These are phyloP conservation scores for Cercospora citrullina DNA, from an alignment of 2,329 filamentous ascomycete species.

Conservation along the genomic window DNA sequence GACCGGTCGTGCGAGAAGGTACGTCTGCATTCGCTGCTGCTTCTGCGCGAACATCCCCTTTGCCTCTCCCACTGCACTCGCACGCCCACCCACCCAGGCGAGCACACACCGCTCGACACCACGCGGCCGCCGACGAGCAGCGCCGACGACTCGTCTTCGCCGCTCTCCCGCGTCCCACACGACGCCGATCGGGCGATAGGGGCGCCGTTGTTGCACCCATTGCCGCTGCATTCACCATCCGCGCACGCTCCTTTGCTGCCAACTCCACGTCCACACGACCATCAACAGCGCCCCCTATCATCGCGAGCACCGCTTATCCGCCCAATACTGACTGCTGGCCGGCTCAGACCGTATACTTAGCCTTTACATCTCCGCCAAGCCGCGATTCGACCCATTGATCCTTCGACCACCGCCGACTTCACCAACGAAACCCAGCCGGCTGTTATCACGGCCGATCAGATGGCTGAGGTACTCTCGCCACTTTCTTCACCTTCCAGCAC, in stretches of 20 bases:
- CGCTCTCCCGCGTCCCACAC: slow-evolving; percentile 3
- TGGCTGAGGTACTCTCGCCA: slow-evolving; percentile 51
- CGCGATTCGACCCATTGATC: slow-evolving; percentile 22
- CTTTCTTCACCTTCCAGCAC: slow-evolving; percentile 49
- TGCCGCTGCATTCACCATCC: slow-evolving; percentile 3
- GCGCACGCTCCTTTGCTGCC: slow-evolving; percentile 12
- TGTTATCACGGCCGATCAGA: slow-evolving; percentile 33
- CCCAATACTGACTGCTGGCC: slow-evolving; percentile 36
- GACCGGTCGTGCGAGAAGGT: slow-evolving; percentile 4
- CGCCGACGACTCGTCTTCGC: not conserved
- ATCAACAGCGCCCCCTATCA: slow-evolving; percentile 22
- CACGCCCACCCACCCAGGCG: not conserved
- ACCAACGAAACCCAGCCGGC: slow-evolving; percentile 12
- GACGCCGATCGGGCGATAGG: slow-evolving; percentile 5
- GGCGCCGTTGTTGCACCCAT: slow-evolving; percentile 6
- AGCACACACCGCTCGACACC: not conserved
- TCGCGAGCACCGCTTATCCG: slow-evolving; percentile 18
- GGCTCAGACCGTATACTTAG: slow-evolving; percentile 34
- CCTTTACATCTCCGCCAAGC: slow-evolving; percentile 23
- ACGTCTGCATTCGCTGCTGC: slow-evolving; percentile 1
- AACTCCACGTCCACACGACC: slow-evolving; percentile 9
- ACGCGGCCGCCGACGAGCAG: slow-evolving; percentile 5
- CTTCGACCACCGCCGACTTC: slow-evolving; percentile 14
- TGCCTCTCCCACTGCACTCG: not conserved
- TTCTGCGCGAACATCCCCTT: not conserved